Conservation (phyloP, 2,329 filamentous ascomycete species). For the Pyrenochaeta sp. region DNA sequence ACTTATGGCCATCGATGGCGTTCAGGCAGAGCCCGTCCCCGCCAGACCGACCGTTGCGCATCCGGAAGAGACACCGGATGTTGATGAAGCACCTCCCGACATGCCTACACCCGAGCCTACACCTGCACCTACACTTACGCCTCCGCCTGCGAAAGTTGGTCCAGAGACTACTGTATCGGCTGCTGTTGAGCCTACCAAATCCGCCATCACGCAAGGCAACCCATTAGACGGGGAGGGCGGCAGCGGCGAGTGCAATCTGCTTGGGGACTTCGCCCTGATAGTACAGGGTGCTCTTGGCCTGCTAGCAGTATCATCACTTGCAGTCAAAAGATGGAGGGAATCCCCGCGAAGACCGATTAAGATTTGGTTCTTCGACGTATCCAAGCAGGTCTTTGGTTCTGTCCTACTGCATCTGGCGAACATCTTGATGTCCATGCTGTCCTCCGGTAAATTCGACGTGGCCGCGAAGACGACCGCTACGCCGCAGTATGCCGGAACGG, state of each 20-base stretch:
- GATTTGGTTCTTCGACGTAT: slow-evolving; percentile 98
- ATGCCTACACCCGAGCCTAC: slow-evolving; percentile 11
- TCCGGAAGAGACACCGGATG: slow-evolving; percentile 12
- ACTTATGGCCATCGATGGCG: slow-evolving; percentile 78
- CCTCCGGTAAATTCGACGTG: slow-evolving; percentile 81
- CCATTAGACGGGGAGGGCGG: slow-evolving; percentile 55
- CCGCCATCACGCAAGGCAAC: slow-evolving; percentile 31
- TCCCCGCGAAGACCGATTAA: slow-evolving; percentile 89
- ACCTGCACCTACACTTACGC: slow-evolving; percentile 13
- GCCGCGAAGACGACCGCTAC: slow-evolving; percentile 54
- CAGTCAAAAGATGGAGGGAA: slow-evolving; percentile 93
- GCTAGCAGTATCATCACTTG: slow-evolving; percentile 83
- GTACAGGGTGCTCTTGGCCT: slow-evolving; percentile 87
- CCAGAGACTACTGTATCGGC: slow-evolving; percentile 21
- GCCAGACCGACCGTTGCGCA: slow-evolving; percentile 10
- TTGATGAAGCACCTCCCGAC: slow-evolving; percentile 21
- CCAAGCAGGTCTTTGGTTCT: slow-evolving; percentile 96
- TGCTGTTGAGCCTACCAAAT: slow-evolving; percentile 19
- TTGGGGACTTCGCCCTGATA: slow-evolving; percentile 89
- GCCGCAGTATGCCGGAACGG: slow-evolving; percentile 28
- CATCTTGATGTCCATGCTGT: slow-evolving; percentile 95
- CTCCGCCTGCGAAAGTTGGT: slow-evolving; percentile 19
- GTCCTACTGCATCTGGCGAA: slow-evolving; percentile 92
- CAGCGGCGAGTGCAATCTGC: slow-evolving; percentile 81
- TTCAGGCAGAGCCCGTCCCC: slow-evolving; percentile 31